Evolutionary conservation across 2,329 filamentous ascomycete genomes (phyloP).

Genomic region (Verticillium isaacii): DNA sequence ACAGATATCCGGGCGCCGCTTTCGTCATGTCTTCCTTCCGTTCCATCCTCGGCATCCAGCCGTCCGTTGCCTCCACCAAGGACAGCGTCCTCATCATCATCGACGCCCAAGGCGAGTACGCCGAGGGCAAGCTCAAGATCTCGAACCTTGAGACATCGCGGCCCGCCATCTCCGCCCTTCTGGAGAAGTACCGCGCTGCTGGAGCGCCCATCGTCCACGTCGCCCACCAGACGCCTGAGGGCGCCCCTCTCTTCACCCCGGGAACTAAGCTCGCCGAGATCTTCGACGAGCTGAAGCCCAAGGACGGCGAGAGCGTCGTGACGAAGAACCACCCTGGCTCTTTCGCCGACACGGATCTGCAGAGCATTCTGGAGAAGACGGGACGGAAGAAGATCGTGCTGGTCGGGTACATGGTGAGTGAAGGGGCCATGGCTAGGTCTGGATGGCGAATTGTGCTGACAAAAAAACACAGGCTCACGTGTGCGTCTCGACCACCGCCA

Average conservation of each 20-base stretch:
- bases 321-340: constrained; percentile 53
- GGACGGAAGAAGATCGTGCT: constrained; percentile 57
- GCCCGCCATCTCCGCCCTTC: constrained; percentile 49
- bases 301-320: constrained; percentile 67
- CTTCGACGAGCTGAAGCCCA: constrained; percentile 69
- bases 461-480: constrained; percentile 54
- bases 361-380: constrained; percentile 43
- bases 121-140: constrained; percentile 51
- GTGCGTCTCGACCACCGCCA: constrained; percentile 57
- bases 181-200: constrained; percentile 55
- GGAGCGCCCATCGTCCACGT: constrained; percentile 53
- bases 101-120: constrained; percentile 68
- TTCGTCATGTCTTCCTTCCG: constrained; percentile 30
- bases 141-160: constrained; percentile 48
- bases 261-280: constrained; percentile 86
- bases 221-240: constrained; percentile 52
- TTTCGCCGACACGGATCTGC: constrained; percentile 57
- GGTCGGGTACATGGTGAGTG: constrained; percentile 50
- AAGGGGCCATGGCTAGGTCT: background rate
- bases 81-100: constrained; percentile 64
- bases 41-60: constrained; percentile 46
- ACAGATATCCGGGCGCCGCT: background rate
- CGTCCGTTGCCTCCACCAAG: constrained; percentile 48
- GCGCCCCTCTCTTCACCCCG: constrained; percentile 63
- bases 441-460: background rate